Evolutionary conservation across 2,329 filamentous ascomycete species (phyloP), one percentile per base, ranked within the genome.

Genomic region (Fusarium sp.): DNA sequence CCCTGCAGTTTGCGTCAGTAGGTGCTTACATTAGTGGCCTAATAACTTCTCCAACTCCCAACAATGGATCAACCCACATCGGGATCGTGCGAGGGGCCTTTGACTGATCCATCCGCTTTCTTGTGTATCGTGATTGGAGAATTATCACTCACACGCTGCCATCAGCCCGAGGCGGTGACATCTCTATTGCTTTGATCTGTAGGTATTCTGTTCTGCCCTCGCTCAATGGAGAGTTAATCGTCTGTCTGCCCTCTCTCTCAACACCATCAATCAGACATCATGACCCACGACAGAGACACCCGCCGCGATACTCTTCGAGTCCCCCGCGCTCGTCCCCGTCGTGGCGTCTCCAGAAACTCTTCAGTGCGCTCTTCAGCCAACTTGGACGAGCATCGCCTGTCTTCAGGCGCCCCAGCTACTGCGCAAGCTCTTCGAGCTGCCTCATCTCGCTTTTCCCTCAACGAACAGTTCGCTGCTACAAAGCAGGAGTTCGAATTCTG

Each of bases 391-490:
- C 33, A 53, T 31, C 77, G 75, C 6, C 65, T 65, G 20, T 69
- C 74, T 26, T 71, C 76, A 28, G 61, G 53, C 4, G 55, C 48
- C 5, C 61, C 73, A 15, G 47, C 68, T 24, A 31, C 67, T 35
- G 67, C 54, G n/a, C 79, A 78, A 38, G 68, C 70, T 24, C 74
- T 83, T 47, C 80, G 82, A 33, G 80, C 82, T 35, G 78, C 78
- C n/a, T 79, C 79, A 18, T 86, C 84, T 31, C 83, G 85, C 50
- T 84, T 83, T 77, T 87, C 85, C 6, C 79, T 87, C 51, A 83
- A 81, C 50, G 84, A 86, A 48, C 84, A 87, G 61, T 87, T 87
- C 64, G 84, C 85, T 26, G 78, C 83, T 39, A 87, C 85, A 11
- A 79, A 84, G 36, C 81, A 80, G 53, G 85, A 86, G 65, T 84